These are phyloP conservation scores for Inga leiocalycina DNA, from an alignment of 306 rosid species.

Conservation along the genomic window DNA sequence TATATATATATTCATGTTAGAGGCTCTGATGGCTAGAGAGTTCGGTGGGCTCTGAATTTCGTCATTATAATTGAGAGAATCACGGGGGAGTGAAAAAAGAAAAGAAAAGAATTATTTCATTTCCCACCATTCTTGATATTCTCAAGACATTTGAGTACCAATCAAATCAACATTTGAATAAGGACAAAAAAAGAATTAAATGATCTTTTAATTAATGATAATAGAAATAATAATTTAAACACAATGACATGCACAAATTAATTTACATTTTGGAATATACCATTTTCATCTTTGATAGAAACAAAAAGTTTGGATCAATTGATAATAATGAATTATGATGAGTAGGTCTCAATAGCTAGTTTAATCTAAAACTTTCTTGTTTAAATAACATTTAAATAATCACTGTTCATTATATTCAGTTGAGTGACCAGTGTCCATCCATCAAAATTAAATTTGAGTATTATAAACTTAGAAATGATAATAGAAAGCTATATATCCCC, in stretches of 20 bases:
- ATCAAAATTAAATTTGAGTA: no score
- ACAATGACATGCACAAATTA: not conserved
- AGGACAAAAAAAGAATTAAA: not conserved
- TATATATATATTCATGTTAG: not conserved
- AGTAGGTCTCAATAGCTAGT: no score
- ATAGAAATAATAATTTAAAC: not conserved
- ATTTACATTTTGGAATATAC: no score
- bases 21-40: slow-evolving; percentile 3
- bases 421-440: no score
- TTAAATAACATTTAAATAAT: no score
- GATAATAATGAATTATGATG: no score
- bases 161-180: not conserved
- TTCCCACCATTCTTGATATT: slow-evolving; percentile 27
- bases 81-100: slow-evolving; percentile 25
- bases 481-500: no score
- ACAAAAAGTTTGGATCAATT: no score
- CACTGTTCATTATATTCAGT: no score
- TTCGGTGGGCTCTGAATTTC: slow-evolving; percentile 48
- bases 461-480: no score
- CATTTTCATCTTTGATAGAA: no score
- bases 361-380: no score
- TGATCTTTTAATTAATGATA: not conserved
- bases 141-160: not conserved
- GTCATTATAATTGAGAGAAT: slow-evolving; percentile 36
- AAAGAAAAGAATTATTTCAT: not conserved